Base-by-base conservation (phyloP, 495 filamentous ascomycete genomes). In the Neurospora intermedia region DNA sequence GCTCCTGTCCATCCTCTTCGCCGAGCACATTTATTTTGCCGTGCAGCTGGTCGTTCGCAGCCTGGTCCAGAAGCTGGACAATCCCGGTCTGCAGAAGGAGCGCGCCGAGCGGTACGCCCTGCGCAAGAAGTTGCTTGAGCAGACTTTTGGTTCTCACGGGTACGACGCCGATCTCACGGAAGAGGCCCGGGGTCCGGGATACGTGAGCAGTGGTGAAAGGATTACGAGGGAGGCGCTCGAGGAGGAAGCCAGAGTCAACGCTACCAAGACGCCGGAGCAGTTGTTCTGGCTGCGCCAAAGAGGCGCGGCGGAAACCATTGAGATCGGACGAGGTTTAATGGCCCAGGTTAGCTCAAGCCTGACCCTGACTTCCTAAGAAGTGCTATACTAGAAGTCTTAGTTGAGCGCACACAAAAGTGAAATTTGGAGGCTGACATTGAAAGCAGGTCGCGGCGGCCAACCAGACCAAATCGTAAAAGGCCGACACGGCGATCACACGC, bases 1-100 rank as follows among this genome's bases (percentile, higher is more conserved):
- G 6, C 86, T 98, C 35, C 81, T 96, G n/a, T 87, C 91, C 0
- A 91, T 99, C 38, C 87, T 98, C 76, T 89, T 96, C 76, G 89
- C 92, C 0, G 96, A 99, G 79, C 96, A 98, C 74, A 74, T 94
- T 2, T 98, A 95, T 76, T 85, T 99, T 27, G 83, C 88, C 3
- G 86, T 91, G 0, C 89, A 93, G 73, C 88, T 91, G 73, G 87
- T 83, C 0, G 91, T 97, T 1, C 87, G 89, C 40, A 82, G 87
- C 27, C 89, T 89, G 9, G 87, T 98, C 75, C 80, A 80, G n/a
- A 93, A 94, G 78, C 84, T 98, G 27, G 94, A 98, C 76, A 91
- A 88, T 6, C 92, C 94, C 0, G 94, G 94, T 20, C 82, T 94
- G 48, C 89, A 92, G 76, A 93, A 94, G 80, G 94, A 96, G 81